Evolutionary conservation across 1,139 yeast species (phyloP), one percentile per base, ranked within the genome.

Genomic region (Protomyces lactucae-debilis): DNA sequence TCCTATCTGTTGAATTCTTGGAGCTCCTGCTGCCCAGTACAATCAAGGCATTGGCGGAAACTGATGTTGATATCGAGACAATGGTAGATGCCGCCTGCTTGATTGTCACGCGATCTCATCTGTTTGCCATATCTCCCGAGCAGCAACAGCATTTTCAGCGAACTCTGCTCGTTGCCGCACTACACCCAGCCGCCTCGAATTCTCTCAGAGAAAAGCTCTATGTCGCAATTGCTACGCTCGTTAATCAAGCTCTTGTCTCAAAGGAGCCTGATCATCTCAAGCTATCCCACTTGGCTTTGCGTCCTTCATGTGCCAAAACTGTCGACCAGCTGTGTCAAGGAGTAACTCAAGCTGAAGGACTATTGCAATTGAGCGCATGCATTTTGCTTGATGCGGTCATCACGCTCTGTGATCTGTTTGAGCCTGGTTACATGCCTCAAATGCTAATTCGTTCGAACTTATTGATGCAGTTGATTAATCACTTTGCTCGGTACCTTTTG

Each of bases 361-460:
- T 48, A 28, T 21, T 59, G 43, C 25, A 35, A 10, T 40, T 59
- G 18, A 25, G 57, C 23, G 56, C 63, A 4, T 52, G 57, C 21
- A 21, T 52, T 14, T 35, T 59, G 14, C 45, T 59, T 9, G 63
- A 59, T 25, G 35, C 54, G n/a, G 18, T 59, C 43, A 51, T 52
- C 5, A 32, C 32, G 16, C 28, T 28, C 18, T 57, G 37, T 25
- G 61, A 57, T 48, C 37, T 16, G 9, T 14, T 14, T 10, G 10
- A 16, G 32, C 32, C 53, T 5, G 43, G 40, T 28, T 9, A n/a
- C n/a, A 25, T 59, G 35, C 25, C 61, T 8, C 46, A 57, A 23
- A 12, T 37, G 36, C n/a, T 57, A 18, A 51, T 59, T 18, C 9
- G 40, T 3, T 39, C 46, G 10, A 59, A 59, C 48, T 32, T 52